Conservation (phyloP, 1,284 basidiomycete species). For the Meripilus lineatus region DNA sequence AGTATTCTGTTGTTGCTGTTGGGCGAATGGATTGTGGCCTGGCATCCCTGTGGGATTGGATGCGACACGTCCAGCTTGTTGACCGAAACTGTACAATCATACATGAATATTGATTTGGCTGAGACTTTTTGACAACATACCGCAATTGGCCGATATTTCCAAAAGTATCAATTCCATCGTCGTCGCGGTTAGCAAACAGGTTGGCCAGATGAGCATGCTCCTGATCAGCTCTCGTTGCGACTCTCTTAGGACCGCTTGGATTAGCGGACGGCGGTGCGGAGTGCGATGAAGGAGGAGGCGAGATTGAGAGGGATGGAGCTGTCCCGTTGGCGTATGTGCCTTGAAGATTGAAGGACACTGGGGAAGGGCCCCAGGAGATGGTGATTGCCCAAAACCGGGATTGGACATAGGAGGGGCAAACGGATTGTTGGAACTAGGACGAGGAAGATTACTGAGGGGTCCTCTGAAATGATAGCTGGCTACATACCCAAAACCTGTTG, state of each 20-base stretch:
- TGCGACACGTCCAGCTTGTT: slow-evolving; percentile 53
- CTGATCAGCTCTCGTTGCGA: slow-evolving; percentile 42
- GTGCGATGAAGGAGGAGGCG: slow-evolving; percentile 27
- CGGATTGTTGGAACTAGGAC: slow-evolving; percentile 66
- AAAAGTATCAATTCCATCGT: slow-evolving; percentile 91
- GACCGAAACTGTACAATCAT: slow-evolving; percentile 50
- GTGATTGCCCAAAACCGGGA: slow-evolving; percentile 11
- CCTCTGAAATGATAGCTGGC: neutral
- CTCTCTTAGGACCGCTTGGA: slow-evolving; percentile 15
- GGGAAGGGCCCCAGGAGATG: slow-evolving; percentile 18
- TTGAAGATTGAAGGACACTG: slow-evolving; percentile 49
- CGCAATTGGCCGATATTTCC: slow-evolving; percentile 82
- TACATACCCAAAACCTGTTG: slow-evolving; percentile 67
- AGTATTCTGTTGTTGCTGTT: slow-evolving; percentile 46
- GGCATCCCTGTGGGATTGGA: slow-evolving; percentile 53
- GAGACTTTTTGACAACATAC: slow-evolving; percentile 30
- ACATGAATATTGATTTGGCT: neutral
- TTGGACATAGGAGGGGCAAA: slow-evolving; percentile 22
- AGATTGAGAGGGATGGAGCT: slow-evolving; percentile 23
- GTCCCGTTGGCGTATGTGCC: slow-evolving; percentile 46
- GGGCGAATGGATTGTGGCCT: slow-evolving; percentile 74
- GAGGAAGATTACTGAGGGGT: neutral
- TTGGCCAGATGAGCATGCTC: slow-evolving; percentile 76
- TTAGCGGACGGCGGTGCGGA: slow-evolving; percentile 23
- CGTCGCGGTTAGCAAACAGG: slow-evolving; percentile 81